Base-by-base conservation (phyloP, 495 filamentous ascomycete species). In the Rostrohypoxylon terebratum region DNA sequence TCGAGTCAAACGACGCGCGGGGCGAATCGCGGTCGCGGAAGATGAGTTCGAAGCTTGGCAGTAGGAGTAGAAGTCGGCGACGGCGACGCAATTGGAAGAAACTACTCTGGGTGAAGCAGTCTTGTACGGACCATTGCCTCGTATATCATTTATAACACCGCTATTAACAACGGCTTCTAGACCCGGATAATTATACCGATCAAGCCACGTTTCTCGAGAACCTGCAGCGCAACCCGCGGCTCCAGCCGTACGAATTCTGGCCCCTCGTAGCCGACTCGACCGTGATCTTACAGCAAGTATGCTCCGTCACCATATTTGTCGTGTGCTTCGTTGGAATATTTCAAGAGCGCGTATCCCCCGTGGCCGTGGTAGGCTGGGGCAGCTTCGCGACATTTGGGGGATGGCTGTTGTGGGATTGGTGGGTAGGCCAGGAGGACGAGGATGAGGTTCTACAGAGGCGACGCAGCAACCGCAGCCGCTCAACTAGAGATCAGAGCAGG, bases 181-280 rank as follows among this genome's bases (percentile, higher is more conserved):
- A 97, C 79, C 95, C 96, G 18, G 96, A 99, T 81, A 99, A 99
- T 78, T 98, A 98, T 81, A 98, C 96, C 54, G 96, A 99, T 78
- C 93, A 94, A 77, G 90, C 92, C 50, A 97, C 94, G 21, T 99
- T 99, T 74, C 91, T 99, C 63, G 94, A 96, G 75, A 93, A 97
- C 70, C 88, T 99, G 9, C 96, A 99, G 78, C 91, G 95, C 21
- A 99, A 99, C 78, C 96, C 95, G 11, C 90, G 94, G 16, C 89
- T 98, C 44, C 91, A 94, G 47, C 94, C 96, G 0, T 99, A 99
- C 77, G 94, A 98, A 77, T 99, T 99, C 83, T 99, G 96, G 94
- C 93, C 94, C 2, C 86, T 99, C 4, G 93, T 98, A 40, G 92
- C 94, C 65, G 96, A 98, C 76, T 94, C 93, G 11, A 99, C 96